Base-by-base conservation (phyloP, 2,329 filamentous ascomycete genomes). In the Penicillium brevicompactum region DNA sequence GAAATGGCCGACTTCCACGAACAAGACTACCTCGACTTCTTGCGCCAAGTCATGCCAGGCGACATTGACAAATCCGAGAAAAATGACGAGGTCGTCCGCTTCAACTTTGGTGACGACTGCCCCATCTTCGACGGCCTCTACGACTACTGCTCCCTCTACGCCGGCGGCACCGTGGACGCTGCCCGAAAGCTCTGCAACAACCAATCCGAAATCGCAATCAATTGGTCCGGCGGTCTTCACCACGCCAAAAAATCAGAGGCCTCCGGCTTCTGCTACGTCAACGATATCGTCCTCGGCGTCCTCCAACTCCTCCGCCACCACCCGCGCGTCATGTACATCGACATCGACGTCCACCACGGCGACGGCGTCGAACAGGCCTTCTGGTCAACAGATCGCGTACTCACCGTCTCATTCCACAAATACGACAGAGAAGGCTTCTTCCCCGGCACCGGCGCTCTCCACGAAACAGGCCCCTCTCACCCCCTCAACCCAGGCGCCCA, bases 221-320 rank as follows among this genome's bases (percentile, higher is more conserved):
- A 96, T 67, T 99, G 94, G 94, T 94, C 92, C 16, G 94, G 94
- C 34, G 94, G 94, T 10, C 83, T 99, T 30, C 94, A 99, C 74
- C 94, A 99, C 70, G 94, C 94, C 44, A 97, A 97, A 75, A 94
- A 93, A 71, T 86, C 88, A 50, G 92, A 96, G 75, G 93, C 94
- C 0, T 93, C 89, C 13, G 94, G 94, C 0, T 99, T 99, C 75
- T 99, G 94, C 78, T 99, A 99, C 77, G 92, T 97, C 77, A 99
- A 99, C 74, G 94, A 99, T 74, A 97, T 97, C 67, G 94, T 97
- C 55, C 84, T 99, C 45, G 91, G 90, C 34, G 94, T 97, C 65
- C 83, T 97, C 37, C 89, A 97, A 71, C 84, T 99, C 9, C 81
- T 97, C 14, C 87, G 90, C 30, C 84, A 88, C 68, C 86, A 92